Conservation (phyloP, 768 basidiomycete genomes). For the Lactifluus pinguis region DNA sequence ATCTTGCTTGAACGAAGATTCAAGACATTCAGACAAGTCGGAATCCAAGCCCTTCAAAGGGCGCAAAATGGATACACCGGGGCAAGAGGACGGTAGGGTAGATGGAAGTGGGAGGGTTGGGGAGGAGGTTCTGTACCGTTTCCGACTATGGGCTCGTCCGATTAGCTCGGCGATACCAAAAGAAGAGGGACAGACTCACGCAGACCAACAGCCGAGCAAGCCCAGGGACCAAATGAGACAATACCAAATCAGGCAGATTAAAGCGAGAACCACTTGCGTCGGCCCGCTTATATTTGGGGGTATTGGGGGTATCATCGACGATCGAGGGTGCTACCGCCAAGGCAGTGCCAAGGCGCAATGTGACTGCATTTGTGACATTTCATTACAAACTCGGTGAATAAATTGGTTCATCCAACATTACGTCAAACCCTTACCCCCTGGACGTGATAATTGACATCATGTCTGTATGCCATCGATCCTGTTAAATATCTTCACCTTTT, state of each 20-base stretch:
- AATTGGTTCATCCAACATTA: too few relatives aligned
- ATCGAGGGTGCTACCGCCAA: too few relatives aligned
- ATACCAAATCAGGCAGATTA: slow-evolving; percentile 31
- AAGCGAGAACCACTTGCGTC: slow-evolving; percentile 4
- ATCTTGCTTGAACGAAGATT: slow-evolving; percentile 86
- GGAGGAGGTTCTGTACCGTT: slow-evolving; percentile 59
- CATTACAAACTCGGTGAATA: too few relatives aligned
- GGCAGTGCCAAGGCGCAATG: too few relatives aligned
- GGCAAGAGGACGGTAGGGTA: slow-evolving; percentile 40
- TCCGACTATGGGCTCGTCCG: slow-evolving; percentile 41
- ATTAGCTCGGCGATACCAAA: background rate
- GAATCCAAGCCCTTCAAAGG: slow-evolving; percentile 93
- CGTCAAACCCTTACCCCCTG: too few relatives aligned
- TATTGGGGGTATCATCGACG: too few relatives aligned
- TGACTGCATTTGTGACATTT: too few relatives aligned
- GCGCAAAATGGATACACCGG: slow-evolving; percentile 89
- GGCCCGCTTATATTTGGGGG: background rate
- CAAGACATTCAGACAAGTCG: slow-evolving; percentile 93
- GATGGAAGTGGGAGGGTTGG: slow-evolving; percentile 49
- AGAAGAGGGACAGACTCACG: slow-evolving; percentile 20
- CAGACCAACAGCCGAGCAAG: slow-evolving; percentile 21
- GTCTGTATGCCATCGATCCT: too few relatives aligned
- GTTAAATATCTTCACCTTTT: too few relatives aligned
- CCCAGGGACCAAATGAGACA: slow-evolving; percentile 32
- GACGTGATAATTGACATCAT: too few relatives aligned